Conservation (phyloP, 495 filamentous ascomycete species). For the Neurospora sp. region DNA sequence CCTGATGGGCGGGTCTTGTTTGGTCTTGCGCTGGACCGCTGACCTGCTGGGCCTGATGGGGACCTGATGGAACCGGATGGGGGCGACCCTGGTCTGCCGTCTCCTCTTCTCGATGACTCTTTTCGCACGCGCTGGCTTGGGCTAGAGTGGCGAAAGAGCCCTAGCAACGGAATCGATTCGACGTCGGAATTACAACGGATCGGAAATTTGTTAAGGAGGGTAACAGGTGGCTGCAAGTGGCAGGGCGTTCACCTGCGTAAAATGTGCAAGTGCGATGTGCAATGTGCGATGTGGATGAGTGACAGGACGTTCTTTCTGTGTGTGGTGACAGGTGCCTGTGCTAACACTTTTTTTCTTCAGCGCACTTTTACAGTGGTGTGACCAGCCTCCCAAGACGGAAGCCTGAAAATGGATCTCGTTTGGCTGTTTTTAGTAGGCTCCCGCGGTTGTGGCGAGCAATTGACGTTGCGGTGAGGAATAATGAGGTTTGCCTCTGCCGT, state of each 20-base stretch:
- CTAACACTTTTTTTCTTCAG: neutral
- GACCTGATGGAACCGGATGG: conserved; percentile 4
- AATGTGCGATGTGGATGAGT: neutral
- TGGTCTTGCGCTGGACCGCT: conserved; percentile 1
- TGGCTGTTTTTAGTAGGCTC: too few relatives aligned
- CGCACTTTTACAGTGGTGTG: conserved; percentile 17
- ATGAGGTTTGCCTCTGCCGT: neutral
- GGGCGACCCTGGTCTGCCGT: conserved; percentile 19
- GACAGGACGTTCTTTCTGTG: neutral
- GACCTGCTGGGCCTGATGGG: neutral
- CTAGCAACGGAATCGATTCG: neutral
- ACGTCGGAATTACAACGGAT: neutral
- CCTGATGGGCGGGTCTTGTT: conserved; percentile 10
- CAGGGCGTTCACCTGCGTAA: conserved; percentile 11
- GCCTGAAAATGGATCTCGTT: conserved; percentile 29
- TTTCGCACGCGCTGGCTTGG: conserved; percentile 22
- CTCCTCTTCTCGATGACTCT: conserved; percentile 33
- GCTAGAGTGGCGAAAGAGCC: conserved; percentile 11
- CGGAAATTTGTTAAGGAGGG: conserved; percentile 3
- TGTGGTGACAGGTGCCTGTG: neutral
- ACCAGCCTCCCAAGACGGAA: conserved; percentile 16
- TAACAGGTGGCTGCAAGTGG: conserved; percentile 39
- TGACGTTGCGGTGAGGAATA: neutral
- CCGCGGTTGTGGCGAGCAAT: neutral
- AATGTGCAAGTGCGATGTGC: neutral